Conservation (phyloP, 345 rosid species). For the Hibiscus syriacus region DNA sequence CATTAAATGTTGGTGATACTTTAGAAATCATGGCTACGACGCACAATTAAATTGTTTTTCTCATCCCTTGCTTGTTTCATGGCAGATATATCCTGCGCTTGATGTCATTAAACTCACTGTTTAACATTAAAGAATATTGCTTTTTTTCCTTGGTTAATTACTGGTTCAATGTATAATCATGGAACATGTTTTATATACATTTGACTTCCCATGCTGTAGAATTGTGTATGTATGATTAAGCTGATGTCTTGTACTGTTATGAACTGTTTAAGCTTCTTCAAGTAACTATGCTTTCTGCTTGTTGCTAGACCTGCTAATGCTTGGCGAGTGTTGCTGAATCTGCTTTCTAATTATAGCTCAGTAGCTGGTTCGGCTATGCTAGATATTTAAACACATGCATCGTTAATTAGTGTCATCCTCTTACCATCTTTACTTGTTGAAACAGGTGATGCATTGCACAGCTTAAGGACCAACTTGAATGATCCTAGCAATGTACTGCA, state of each 20-base stretch:
- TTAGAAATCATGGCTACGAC: neutral
- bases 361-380: neutral
- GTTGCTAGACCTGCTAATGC: slow-evolving; percentile 3
- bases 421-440: slow-evolving; percentile 12
- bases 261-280: neutral
- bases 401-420: neutral
- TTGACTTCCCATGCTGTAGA: neutral
- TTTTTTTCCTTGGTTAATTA: neutral
- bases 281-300: slow-evolving; percentile 1
- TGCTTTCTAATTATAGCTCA: neutral
- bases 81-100: neutral
- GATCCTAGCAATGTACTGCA: slow-evolving; percentile 94
- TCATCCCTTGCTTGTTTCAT: slow-evolving; percentile 1
- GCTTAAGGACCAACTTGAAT: slow-evolving; percentile 52
- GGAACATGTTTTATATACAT: neutral
- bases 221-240: neutral
- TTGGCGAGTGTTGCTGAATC: neutral
- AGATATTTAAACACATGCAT: neutral
- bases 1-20: slow-evolving; percentile 11
- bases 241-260: neutral
- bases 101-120: neutral
- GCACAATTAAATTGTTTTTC: slow-evolving; percentile 6
- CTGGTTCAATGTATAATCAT: neutral
- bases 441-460: slow-evolving; percentile 96
- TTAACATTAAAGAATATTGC: neutral